A percentile compares a stretch with the other conserved stretches of the same genome.
phyloP scores from a whole-genome alignment of 2,329 filamentous ascomycete species.

The Gyromitra esculenta region DNA sequence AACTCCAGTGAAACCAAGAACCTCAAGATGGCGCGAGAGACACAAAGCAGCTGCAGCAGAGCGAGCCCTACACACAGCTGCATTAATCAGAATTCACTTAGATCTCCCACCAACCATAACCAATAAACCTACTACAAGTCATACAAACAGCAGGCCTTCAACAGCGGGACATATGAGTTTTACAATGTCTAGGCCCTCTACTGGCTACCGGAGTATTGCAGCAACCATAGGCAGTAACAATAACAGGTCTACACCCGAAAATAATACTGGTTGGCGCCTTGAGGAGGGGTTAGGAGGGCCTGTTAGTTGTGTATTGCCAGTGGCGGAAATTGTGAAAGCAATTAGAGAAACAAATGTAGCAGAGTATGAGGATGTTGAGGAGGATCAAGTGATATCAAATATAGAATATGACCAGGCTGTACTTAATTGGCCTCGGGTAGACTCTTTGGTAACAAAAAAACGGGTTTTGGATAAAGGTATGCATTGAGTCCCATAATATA shows the following conservation, averaged over 20 bases:
- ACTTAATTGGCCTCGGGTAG: neutral
- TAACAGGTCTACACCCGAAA: no score
- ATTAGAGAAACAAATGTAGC: no score
- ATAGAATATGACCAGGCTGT: no score
- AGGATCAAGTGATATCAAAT: neutral
- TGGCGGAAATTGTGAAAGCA: no score
- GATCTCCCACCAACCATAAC: no score
- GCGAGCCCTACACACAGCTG: neutral
- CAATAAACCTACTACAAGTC: neutral
- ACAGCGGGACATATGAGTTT: conserved; percentile 1
- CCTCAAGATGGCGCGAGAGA: neutral
- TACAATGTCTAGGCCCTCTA: neutral
- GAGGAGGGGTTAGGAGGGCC: no score
- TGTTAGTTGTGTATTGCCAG: no score
- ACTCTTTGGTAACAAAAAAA: neutral
- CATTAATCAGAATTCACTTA: neutral
- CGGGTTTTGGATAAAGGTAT: neutral
- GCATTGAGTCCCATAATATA: neutral
- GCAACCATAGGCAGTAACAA: no score
- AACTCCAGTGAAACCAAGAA: neutral
- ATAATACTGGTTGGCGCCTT: no score
- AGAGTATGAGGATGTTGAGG: no score
- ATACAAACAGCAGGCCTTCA: neutral
- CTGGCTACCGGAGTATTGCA: neutral
- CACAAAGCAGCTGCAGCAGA: neutral